Percentiles rank a stretch among this genome's conserved stretches.
Conservation (phyloP, 495 filamentous ascomycete species). For the Rusavskia elegans region DNA sequence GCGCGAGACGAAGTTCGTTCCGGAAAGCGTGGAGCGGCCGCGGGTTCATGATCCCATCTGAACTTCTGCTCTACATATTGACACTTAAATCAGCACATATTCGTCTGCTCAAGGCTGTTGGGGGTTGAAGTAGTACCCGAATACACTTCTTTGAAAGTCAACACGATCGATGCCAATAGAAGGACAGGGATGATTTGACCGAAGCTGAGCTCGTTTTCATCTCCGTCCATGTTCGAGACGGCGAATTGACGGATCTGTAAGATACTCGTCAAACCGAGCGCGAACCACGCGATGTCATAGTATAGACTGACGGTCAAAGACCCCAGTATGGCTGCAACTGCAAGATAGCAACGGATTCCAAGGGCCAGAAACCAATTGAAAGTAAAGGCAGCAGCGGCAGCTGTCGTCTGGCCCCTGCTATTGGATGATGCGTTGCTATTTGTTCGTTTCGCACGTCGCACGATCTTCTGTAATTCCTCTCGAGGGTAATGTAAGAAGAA, state of each 20-base stretch:
- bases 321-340: not conserved
- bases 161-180: slow-evolving; percentile 1
- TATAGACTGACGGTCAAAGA: slow-evolving; percentile 1
- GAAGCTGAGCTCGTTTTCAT: slow-evolving; percentile 5
- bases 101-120: not conserved
- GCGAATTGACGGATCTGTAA: not conserved
- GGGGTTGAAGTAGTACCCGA: not conserved
- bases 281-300: slow-evolving; percentile 1
- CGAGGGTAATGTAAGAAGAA: not conserved
- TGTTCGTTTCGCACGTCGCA: not conserved
- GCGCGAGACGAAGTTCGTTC: not conserved
- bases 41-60: not conserved
- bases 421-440: not conserved
- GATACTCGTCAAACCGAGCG: not conserved
- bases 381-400: not conserved
- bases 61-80: not conserved
- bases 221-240: not conserved
- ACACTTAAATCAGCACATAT: not conserved
- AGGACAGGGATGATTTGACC: slow-evolving; percentile 7
- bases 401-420: not conserved
- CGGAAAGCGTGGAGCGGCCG: not conserved
- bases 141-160: slow-evolving; percentile 2
- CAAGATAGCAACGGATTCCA: not conserved
- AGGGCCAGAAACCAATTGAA: not conserved
- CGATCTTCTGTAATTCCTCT: not conserved